Evolutionary conservation across 768 basidiomycete genomes (phyloP), one percentile per base, ranked within the genome.

Genomic region (Pleurotus salmoneostramineus): DNA sequence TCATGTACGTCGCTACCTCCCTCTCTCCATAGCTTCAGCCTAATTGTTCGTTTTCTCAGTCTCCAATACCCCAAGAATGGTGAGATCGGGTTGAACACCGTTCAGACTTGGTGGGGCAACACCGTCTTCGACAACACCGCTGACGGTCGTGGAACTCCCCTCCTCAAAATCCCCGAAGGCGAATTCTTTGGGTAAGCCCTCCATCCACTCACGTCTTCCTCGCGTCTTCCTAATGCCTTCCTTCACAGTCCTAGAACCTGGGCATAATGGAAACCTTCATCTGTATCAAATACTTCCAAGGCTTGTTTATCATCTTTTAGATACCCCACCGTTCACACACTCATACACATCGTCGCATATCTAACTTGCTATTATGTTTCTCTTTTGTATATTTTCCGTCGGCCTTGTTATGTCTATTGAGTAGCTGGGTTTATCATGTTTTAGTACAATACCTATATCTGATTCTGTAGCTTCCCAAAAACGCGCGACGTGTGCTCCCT

Each of bases 61-160:
- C 59, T 60, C 27, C 59, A 60, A 50, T 60, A 56, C 48, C 59
- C 59, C 15, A 50, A 49, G 27, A 57, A 57, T 17, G 59, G 59
- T 10, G 35, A 46, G 31, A 50, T 60, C 17, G 59, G 59, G 6
- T 33, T 21, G 32, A 17, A 56, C 14, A 47, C 44, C 6, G 33
- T 56, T 8, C 54, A 59, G 12, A 46, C 43, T 6, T 59, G 58
- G 58, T 59, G 58, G 58, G 58, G 58, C 15, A 72, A 72, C 54
- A 62, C 46, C 5, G 72, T 77, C 21, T 67, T 67, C 49, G 65
- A 67, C 21, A 71, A 71, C 35, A 80, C 72, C 11, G 79, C 77
- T 5, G 80, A 81, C 59, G 71, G 63, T 2, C 27, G 56, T 17
- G 76, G 73, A 4, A 73, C 71, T n/a, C 72, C 79, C 4, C 60